phyloP scores from a whole-genome alignment of 768 basidiomycete species.

The Leccinellum albellum region DNA sequence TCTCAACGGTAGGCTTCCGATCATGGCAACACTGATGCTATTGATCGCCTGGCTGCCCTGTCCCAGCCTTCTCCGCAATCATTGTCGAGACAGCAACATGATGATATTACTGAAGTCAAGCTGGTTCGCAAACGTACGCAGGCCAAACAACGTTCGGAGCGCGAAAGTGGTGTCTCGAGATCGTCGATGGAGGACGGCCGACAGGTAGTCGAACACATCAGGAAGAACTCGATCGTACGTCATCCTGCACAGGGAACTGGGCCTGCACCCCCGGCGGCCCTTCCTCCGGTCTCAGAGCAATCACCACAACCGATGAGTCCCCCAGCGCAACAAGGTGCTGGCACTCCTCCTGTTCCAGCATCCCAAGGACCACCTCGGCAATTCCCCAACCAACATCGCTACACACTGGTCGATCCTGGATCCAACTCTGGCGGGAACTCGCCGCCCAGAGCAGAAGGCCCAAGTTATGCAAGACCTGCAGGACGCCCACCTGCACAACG shows the following conservation, averaged over 20 bases:
- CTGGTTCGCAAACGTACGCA: conserved; percentile 80
- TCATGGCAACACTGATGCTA: conserved; percentile 80
- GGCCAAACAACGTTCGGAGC: conserved; percentile 55
- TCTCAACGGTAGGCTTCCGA: conserved; percentile 54
- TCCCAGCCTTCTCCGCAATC: conserved; percentile 55
- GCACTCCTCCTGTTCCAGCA: background rate
- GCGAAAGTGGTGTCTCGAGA: conserved; percentile 13
- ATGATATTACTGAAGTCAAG: conserved; percentile 69
- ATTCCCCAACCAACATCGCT: conserved; percentile 40
- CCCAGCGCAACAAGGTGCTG: background rate
- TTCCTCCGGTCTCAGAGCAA: conserved; percentile 18
- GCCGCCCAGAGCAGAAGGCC: conserved; percentile 20
- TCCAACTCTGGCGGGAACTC: conserved; percentile 7
- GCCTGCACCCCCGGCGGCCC: background rate
- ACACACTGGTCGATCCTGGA: conserved; percentile 46
- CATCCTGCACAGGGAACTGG: conserved; percentile 13
- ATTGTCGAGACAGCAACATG: conserved; percentile 78
- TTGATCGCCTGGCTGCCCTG: conserved; percentile 67
- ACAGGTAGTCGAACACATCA: conserved; percentile 51
- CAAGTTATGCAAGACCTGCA: conserved; percentile 25
- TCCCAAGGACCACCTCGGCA: conserved; percentile 17
- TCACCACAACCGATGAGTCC: conserved; percentile 1
- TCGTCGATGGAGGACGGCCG: conserved; percentile 33
- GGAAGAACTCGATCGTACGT: conserved; percentile 44
- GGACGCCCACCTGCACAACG: conserved; percentile 34